Evolutionary conservation across 768 basidiomycete species (phyloP), one percentile per base, ranked within the genome.

Genomic region (Psilocybe cubensis): DNA sequence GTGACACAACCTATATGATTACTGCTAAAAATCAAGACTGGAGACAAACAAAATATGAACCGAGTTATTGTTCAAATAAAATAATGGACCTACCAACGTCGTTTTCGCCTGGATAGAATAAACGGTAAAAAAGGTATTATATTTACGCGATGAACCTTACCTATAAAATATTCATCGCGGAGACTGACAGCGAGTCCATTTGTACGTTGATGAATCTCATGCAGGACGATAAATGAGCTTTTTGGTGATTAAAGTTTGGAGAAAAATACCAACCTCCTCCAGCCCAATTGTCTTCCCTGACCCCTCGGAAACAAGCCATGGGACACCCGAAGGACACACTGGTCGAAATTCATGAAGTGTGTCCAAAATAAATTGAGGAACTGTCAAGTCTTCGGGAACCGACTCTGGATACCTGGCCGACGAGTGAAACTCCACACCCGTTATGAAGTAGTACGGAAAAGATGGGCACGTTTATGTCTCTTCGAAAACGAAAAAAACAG

Each of bases 341-440:
- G 56, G 56, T 12, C 56, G 41, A 12, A 50, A 23, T 42, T 38
- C 56, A 27, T 57, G 50, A 17, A 28, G 48, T 12, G 10, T 42
- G n/a, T 57, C 56, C 28, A 57, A 35, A 6, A 57, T 40, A 18
- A 57, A 57, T 49, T 57, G 56, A 27, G 56, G 49, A 25, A 57
- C 28, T 8, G 56, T 52, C 20, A 52, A 21, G 29, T 57, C 42
- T 27, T 51, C 49, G 14, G 56, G 56, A 18, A 57, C 28, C n/a
- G 49, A 31, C 8, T 49, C 42, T 25, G 46, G 28, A 35, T 41
- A 31, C 20, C 50, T 33, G 21, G 41, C 27, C 18, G 23, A 25
- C 9, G 56, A 51, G 3, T 29, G 40, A 31, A 57, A 57, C 24
- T 44, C 27, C 56, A 57, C n/a, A n/a, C n/a, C n/a, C n/a, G n/a